Evolutionary conservation across 257 asterid genomes (phyloP).

Genomic region (Scutellaria galericulata): DNA sequence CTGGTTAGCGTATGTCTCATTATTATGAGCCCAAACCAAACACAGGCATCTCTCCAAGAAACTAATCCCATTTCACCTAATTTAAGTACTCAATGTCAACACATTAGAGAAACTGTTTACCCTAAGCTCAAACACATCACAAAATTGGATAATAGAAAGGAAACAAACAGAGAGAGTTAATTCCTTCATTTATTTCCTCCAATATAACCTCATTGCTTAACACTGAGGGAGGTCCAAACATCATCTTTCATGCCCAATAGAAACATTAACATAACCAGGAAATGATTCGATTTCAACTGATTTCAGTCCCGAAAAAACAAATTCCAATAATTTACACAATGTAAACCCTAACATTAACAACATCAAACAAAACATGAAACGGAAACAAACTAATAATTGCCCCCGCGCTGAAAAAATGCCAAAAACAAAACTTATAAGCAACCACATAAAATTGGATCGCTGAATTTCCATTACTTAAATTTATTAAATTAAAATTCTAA

Average conservation of each 20-base stretch:
- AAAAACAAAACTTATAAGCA: constrained; percentile 11
- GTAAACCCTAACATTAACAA: constrained; percentile 34
- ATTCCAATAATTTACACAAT: background rate
- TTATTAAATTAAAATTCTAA: constrained; percentile 5
- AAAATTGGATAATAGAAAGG: constrained; percentile 4
- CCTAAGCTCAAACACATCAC: constrained; percentile 3
- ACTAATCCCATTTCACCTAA: constrained; percentile 4
- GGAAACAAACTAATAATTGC: constrained; percentile 2
- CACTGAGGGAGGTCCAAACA: background rate
- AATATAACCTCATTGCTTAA: constrained; percentile 9
- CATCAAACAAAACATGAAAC: constrained; percentile 18
- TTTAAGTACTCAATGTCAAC: background rate
- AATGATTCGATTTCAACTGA: constrained; percentile 1
- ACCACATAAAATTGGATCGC: constrained; percentile 28
- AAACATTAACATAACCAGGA: background rate
- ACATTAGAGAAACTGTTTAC: background rate
- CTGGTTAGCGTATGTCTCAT: background rate
- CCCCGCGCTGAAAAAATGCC: background rate
- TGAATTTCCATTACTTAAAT: constrained; percentile 19
- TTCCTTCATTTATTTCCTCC: constrained; percentile 20
- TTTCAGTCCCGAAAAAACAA: background rate
- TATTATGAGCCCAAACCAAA: constrained; percentile 7
- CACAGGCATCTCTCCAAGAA: background rate
- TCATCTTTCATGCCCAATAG: too few species aligned
- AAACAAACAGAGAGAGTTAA: constrained; percentile 13